phyloP scores from a whole-genome alignment of 345 rosid species.

The Laguncularia racemosa region DNA sequence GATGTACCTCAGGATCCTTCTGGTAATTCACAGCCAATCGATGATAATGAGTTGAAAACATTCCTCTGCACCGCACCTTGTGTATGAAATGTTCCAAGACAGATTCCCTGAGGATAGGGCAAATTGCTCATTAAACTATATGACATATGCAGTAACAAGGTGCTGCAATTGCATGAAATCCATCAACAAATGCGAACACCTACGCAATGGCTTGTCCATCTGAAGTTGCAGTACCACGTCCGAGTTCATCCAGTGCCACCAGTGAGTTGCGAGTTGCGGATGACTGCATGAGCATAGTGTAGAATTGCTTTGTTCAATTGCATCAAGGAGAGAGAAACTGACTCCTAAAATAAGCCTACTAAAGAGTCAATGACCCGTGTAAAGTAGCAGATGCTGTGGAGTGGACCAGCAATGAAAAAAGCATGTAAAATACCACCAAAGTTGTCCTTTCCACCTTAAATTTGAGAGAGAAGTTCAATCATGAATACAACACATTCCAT shows the following conservation, averaged over 20 bases:
- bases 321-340: background rate
- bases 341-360: too few species aligned
- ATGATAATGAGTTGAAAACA: constrained; percentile 97
- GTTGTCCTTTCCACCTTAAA: too few species aligned
- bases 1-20: constrained; percentile 49
- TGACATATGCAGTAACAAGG: background rate
- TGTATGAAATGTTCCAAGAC: constrained; percentile 84
- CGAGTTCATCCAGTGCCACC: constrained; percentile 94
- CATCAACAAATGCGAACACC: constrained; percentile 11
- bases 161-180: background rate
- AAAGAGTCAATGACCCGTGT: too few species aligned
- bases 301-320: background rate
- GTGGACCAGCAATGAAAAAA: too few species aligned
- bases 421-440: too few species aligned
- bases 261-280: constrained; percentile 72
- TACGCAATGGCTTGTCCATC: constrained; percentile 99
- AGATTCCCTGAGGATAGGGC: constrained; percentile 46
- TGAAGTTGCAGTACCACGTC: constrained; percentile 94
- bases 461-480: too few species aligned
- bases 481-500: too few species aligned
- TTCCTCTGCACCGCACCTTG: constrained; percentile 76
- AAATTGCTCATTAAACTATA: too few species aligned
- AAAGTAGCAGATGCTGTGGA: too few species aligned
- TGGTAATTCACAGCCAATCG: constrained; percentile 69
- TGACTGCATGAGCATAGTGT: constrained; percentile 35